phyloP scores from a whole-genome alignment of 306 rosid genomes.

The Acacia acuminata region DNA sequence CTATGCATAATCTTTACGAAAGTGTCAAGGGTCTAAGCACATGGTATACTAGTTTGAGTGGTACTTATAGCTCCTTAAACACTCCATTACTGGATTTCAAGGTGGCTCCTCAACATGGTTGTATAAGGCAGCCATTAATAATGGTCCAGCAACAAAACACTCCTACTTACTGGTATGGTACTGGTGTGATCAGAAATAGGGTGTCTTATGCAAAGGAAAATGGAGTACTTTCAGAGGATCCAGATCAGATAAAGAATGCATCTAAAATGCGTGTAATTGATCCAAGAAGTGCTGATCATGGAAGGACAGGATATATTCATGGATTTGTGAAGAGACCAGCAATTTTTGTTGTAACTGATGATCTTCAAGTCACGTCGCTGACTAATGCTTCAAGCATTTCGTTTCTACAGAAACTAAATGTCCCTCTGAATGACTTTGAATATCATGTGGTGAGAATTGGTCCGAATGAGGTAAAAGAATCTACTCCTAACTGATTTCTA shows the following conservation, averaged over 20 bases:
- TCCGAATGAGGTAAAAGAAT: constrained; percentile 16
- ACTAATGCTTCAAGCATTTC: constrained; percentile 22
- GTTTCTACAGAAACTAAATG: constrained; percentile 32
- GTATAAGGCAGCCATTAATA: background rate
- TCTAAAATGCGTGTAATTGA: constrained; percentile 18
- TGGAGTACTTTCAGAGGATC: background rate
- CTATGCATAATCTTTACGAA: constrained; percentile 1
- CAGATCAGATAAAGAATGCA: background rate
- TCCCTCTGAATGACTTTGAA: background rate
- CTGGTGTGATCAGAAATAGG: background rate
- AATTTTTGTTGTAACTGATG: constrained; percentile 35
- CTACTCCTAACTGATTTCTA: background rate
- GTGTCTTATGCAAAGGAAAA: background rate
- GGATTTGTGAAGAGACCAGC: constrained; percentile 42
- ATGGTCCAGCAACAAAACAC: background rate
- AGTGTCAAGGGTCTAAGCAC: constrained; percentile 1
- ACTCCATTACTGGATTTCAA: background rate
- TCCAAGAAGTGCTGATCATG: constrained; percentile 25
- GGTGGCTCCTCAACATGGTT: background rate
- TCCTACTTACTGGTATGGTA: background rate
- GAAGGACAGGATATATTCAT: background rate
- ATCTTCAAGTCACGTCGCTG: constrained; percentile 33
- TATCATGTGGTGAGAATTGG: background rate
- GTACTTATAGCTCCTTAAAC: background rate
- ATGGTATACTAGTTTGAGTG: too few relatives aligned